phyloP scores from a whole-genome alignment of 768 basidiomycete species.

The Rhodosporidiobolus sp. region DNA sequence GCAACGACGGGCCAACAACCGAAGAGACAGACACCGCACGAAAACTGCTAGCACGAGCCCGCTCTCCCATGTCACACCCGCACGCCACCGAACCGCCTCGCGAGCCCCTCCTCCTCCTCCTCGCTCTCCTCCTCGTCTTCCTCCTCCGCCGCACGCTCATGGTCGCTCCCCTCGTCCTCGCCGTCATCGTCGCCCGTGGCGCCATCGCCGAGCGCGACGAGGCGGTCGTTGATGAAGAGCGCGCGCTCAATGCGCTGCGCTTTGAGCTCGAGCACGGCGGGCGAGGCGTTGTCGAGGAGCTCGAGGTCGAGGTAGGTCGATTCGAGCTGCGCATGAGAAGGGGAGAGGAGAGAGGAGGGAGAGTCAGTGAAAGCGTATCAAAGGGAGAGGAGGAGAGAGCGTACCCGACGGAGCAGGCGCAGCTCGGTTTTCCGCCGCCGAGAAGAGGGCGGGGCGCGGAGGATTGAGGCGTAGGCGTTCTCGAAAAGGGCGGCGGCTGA shows the following conservation, averaged over 20 bases:
- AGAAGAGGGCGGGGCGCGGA: neutral
- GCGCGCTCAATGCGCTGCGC: constrained; percentile 38
- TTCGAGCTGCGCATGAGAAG: constrained; percentile 18
- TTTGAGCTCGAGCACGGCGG: constrained; percentile 32
- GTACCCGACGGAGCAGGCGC: constrained; percentile 29
- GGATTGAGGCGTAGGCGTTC: constrained; percentile 38
- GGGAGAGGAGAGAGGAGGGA: neutral
- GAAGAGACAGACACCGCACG: too few species aligned
- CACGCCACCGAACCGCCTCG: constrained; percentile 5
- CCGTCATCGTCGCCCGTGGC: constrained; percentile 11
- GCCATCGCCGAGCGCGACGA: constrained; percentile 65
- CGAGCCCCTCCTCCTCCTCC: constrained; percentile 11
- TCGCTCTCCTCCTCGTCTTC: constrained; percentile 20
- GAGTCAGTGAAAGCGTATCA: too few species aligned
- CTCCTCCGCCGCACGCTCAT: constrained; percentile 13
- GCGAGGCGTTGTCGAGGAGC: constrained; percentile 36
- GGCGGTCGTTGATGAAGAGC: constrained; percentile 33
- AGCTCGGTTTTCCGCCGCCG: constrained; percentile 22
- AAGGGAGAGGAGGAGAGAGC: neutral
- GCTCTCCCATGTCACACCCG: neutral
- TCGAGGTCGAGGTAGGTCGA: constrained; percentile 38
- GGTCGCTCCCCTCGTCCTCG: constrained; percentile 7
- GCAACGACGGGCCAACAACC: too few species aligned
- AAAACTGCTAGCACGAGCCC: too few species aligned
- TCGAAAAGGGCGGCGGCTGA: constrained; percentile 40